Conservation (phyloP, 352 stramenopile species). For the Phytophthora sojae region DNA sequence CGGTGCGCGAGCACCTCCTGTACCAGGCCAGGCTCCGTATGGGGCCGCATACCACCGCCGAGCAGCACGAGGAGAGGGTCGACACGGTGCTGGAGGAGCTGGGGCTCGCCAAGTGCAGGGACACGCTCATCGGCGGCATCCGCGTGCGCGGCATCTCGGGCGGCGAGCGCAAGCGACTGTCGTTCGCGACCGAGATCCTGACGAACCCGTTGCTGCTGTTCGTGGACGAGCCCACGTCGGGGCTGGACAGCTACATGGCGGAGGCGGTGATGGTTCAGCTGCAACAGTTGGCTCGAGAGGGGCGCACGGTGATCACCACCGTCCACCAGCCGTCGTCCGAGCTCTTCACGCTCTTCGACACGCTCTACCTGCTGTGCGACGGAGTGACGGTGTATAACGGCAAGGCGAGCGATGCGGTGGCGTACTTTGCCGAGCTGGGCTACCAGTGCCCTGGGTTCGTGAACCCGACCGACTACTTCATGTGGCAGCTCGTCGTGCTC, state of each 20-base stretch:
- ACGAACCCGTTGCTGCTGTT: slow-evolving; percentile 85
- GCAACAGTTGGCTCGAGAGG: slow-evolving; percentile 71
- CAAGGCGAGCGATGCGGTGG: slow-evolving; percentile 36
- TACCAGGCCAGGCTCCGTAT: slow-evolving; percentile 83
- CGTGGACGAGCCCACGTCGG: slow-evolving; percentile 85
- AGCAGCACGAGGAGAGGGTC: slow-evolving; percentile 37
- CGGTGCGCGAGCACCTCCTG: slow-evolving; percentile 80
- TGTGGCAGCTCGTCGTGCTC: slow-evolving; percentile 48
- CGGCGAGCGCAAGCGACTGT: slow-evolving; percentile 81
- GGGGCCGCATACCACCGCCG: slow-evolving; percentile 23
- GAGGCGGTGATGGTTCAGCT: slow-evolving; percentile 61
- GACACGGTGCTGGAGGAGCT: slow-evolving; percentile 56
- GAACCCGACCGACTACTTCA: slow-evolving; percentile 55
- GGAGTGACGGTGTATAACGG: slow-evolving; percentile 45
- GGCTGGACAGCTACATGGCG: slow-evolving; percentile 65
- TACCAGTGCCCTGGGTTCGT: slow-evolving; percentile 44
- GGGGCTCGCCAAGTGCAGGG: slow-evolving; percentile 47
- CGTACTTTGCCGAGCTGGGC: slow-evolving; percentile 40
- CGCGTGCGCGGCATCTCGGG: slow-evolving; percentile 64
- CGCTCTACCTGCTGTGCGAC: slow-evolving; percentile 44
- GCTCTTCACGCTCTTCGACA: slow-evolving; percentile 48
- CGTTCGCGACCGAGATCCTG: slow-evolving; percentile 85
- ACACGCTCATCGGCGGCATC: slow-evolving; percentile 53
- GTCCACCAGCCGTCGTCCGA: slow-evolving; percentile 83
- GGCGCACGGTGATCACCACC: slow-evolving; percentile 87